These are phyloP conservation scores for Chlorella sp. DNA, from an alignment of 139 green algal genomes.

Conservation along the genomic window DNA sequence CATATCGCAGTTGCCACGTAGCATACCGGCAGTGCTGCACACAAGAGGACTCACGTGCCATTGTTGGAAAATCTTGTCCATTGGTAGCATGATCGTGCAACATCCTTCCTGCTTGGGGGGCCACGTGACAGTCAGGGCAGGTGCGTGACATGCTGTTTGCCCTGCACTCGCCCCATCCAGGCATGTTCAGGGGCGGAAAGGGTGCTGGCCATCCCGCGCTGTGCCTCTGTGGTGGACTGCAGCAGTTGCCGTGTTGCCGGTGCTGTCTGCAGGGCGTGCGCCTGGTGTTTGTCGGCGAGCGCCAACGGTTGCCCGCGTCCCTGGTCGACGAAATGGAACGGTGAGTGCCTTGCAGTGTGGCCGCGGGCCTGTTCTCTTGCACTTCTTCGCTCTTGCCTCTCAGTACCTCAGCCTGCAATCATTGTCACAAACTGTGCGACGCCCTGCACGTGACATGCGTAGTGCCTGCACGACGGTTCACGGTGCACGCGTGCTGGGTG, in stretches of 20 bases:
- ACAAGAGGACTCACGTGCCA: too few relatives aligned
- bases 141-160: too few relatives aligned
- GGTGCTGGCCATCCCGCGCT: too few relatives aligned
- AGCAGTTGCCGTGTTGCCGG: background rate
- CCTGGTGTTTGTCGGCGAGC: background rate
- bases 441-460: background rate
- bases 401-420: conserved; percentile 3
- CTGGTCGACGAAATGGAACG: background rate
- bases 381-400: background rate
- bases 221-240: background rate
- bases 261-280: conserved; percentile 1
- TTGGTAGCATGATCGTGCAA: background rate
- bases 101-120: background rate
- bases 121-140: background rate
- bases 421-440: background rate
- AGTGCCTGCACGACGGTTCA: background rate
- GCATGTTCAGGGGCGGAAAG: too few relatives aligned
- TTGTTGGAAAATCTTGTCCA: too few relatives aligned
- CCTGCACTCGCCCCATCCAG: too few relatives aligned
- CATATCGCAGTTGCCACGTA: too few relatives aligned
- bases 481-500: background rate
- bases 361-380: background rate
- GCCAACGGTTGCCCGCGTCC: background rate
- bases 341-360: background rate
- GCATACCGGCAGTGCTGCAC: too few relatives aligned